phyloP scores from a whole-genome alignment of 2,329 filamentous ascomycete genomes.

The Cytospora chrysosperma region DNA sequence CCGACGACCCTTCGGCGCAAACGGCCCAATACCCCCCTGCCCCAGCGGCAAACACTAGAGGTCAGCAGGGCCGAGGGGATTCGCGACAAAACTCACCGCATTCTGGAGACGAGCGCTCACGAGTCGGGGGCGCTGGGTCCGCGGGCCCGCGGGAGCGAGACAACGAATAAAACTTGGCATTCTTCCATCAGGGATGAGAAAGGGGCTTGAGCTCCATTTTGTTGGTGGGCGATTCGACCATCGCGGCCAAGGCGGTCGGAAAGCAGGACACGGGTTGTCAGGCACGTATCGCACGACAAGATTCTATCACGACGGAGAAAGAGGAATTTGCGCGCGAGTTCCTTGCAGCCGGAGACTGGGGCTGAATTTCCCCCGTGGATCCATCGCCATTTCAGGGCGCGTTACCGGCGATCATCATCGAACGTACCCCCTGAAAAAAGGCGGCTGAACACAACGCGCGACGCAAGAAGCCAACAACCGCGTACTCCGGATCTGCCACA shows the following conservation, averaged over 20 bases:
- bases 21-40: constrained; percentile 27
- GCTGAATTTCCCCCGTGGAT: not conserved
- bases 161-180: constrained; percentile 32
- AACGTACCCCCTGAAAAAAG: constrained; percentile 5
- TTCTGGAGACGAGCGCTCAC: constrained; percentile 37
- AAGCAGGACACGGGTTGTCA: not conserved
- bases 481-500: not conserved
- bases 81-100: constrained; percentile 35
- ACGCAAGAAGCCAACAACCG: constrained; percentile 13
- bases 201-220: constrained; percentile 13
- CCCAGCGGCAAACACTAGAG: constrained; percentile 30
- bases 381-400: constrained; percentile 4
- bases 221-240: constrained; percentile 9
- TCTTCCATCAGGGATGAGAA: constrained; percentile 24
- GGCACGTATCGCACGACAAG: not conserved
- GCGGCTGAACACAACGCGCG: constrained; percentile 9
- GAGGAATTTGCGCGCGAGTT: not conserved
- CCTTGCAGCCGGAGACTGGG: not conserved
- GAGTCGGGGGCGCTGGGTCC: constrained; percentile 35
- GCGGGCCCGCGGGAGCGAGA: constrained; percentile 33
- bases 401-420: constrained; percentile 12
- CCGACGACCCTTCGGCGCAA: constrained; percentile 38
- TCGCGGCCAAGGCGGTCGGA: not conserved
- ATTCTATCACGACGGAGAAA: not conserved
- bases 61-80: constrained; percentile 30